Evolutionary conservation across 1,139 yeast genomes (phyloP), one percentile per base, ranked within the genome.

Genomic region (Debaryomyces singareniensis): DNA sequence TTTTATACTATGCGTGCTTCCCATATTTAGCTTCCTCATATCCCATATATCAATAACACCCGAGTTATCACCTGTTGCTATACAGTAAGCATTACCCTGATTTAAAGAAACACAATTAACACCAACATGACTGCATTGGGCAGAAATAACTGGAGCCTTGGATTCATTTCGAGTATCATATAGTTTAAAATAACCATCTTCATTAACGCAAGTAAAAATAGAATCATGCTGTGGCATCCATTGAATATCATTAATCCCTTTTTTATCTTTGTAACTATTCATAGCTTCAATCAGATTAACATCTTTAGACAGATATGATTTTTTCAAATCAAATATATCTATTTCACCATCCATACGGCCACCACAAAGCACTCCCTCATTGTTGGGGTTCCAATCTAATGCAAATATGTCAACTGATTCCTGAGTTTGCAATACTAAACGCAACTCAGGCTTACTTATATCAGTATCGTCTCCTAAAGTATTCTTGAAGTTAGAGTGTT

Each of bases 41-140:
- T 89, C 97, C 82, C 89, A 81, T 5, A 84, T 45, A 29, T 64
- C 63, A 2, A 85, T 51, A 0, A 36, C 39, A 2, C 93, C 93
- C n/a, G 51, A 49, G 4, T 75, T 66, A 35, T 80, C 82, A 2
- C 93, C 96, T 0, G 87, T 68, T 2, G 86, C 87, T 11, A 83
- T 44, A 23, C 75, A 62, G 39, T 48, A 42, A 26, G 42, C 68
- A 41, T 77, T 73, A 1, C 59, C 58, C 0, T 75, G 75, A 49
- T 79, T 84, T 45, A 83, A 69, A 25, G 80, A 69, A 5, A 89
- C 51, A 3, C 82, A 60, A 51, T 87, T 86, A 26, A 85, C 62
- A 2, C 84, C 80, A 11, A 49, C 55, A 1, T 47, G 34, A 26
- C 70, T 71, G 5, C 61, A 57, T 15, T 53, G 43, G 28, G 51